Evolutionary conservation across 345 rosid genomes (phyloP).

Genomic region (Odontarrhena argentea): DNA sequence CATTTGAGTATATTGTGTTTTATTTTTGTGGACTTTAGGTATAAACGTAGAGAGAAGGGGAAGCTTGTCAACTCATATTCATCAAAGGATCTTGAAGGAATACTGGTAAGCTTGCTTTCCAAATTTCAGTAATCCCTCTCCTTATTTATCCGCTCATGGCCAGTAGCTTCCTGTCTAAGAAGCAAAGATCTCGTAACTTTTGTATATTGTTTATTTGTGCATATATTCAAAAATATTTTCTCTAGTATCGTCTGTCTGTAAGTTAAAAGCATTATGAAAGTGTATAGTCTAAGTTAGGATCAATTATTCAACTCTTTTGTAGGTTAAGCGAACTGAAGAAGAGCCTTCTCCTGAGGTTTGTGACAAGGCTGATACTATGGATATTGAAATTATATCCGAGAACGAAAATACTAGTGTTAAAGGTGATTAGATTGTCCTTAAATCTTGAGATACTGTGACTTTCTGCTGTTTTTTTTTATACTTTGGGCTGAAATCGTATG

Average conservation of each 20-base stretch:
- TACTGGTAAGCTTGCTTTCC: conserved; percentile 61
- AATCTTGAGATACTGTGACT: background rate
- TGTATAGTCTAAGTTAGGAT: conserved; percentile 4
- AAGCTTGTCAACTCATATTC: conserved; percentile 85
- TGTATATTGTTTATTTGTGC: background rate
- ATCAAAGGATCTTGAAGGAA: conserved; percentile 86
- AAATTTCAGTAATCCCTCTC: background rate
- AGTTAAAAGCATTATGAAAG: background rate
- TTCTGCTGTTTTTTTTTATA: background rate
- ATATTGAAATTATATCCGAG: conserved; percentile 48
- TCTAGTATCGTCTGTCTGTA: background rate
- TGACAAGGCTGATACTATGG: conserved; percentile 41
- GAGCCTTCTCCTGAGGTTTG: conserved; percentile 48
- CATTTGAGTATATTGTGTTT: background rate
- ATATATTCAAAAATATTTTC: background rate
- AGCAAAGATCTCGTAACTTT: background rate
- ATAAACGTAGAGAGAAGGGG: conserved; percentile 83
- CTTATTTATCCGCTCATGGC: background rate
- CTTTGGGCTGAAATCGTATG: conserved; percentile 12
- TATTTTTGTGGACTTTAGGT: conserved; percentile 43
- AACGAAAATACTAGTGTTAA: conserved; percentile 40
- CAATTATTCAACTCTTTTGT: conserved; percentile 5
- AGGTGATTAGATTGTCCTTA: conserved; percentile 44
- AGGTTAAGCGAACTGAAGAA: conserved; percentile 78
- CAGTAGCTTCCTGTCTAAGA: background rate